Evolutionary conservation across 164 flowering plant species (phyloP).

Genomic region (Chimonanthus praecox): DNA sequence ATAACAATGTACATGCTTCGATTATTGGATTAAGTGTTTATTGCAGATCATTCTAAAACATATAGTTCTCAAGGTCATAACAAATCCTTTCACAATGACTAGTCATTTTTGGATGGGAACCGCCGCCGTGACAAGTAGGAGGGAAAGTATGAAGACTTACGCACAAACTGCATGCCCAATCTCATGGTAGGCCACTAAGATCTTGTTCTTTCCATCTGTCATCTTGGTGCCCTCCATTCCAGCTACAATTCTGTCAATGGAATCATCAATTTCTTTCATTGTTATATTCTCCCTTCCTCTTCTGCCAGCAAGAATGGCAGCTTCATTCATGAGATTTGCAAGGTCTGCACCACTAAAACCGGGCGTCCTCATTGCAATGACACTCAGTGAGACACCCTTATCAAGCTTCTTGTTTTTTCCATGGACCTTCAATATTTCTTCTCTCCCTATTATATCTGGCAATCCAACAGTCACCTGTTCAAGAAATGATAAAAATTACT

Average conservation of each 20-base stretch:
- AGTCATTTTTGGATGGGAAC: too few relatives aligned
- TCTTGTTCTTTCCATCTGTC: slow-evolving; percentile 77
- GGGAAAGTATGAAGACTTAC: slow-evolving; percentile 27
- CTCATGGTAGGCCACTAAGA: slow-evolving; percentile 73
- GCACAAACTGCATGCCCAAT: slow-evolving; percentile 69
- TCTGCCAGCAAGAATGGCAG: slow-evolving; percentile 76
- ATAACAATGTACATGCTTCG: background rate
- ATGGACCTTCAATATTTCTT: slow-evolving; percentile 61
- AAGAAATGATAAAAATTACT: background rate
- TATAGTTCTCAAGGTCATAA: too few relatives aligned
- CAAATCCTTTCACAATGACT: too few relatives aligned
- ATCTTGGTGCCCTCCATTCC: slow-evolving; percentile 82
- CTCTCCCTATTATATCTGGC: slow-evolving; percentile 74
- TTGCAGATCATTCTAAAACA: background rate
- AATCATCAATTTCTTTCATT: slow-evolving; percentile 58
- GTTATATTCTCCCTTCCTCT: slow-evolving; percentile 62
- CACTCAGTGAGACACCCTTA: slow-evolving; percentile 42
- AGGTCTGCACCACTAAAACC: slow-evolving; percentile 81
- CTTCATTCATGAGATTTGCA: slow-evolving; percentile 80
- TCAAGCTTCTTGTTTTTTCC: slow-evolving; percentile 62
- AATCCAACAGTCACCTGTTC: slow-evolving; percentile 51
- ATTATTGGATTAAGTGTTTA: background rate
- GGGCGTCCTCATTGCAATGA: slow-evolving; percentile 68
- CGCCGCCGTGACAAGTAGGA: background rate
- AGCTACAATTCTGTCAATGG: slow-evolving; percentile 66